phyloP scores from a whole-genome alignment of 192 early-diverging fungal species.

The Backusella parvicylindrica region DNA sequence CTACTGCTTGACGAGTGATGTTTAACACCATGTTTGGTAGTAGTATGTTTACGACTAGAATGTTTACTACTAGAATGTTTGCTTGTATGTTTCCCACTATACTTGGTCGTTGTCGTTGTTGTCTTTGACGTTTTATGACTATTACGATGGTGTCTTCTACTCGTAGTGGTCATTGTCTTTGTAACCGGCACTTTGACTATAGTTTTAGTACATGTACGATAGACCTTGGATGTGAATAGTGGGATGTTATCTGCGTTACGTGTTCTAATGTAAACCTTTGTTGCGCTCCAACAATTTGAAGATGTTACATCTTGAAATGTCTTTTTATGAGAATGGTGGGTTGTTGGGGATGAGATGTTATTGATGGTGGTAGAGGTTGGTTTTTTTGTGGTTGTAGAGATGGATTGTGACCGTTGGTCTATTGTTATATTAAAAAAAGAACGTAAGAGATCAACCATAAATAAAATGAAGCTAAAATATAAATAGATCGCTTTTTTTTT shows the following conservation, averaged over 20 bases:
- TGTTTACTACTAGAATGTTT: not conserved
- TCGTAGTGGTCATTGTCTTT: not conserved
- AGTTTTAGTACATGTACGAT: not conserved
- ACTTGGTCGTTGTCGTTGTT: not conserved
- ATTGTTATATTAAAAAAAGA: not conserved
- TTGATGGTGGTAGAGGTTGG: not conserved
- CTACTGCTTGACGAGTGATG: not conserved
- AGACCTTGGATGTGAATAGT: not conserved
- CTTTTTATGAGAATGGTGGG: not conserved
- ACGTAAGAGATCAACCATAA: not conserved
- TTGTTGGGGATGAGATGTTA: not conserved
- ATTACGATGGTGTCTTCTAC: not conserved
- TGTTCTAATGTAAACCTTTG: not conserved
- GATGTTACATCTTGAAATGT: not conserved
- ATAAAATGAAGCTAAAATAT: not conserved
- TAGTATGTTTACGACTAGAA: not conserved
- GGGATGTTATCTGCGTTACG: not conserved
- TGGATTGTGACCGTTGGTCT: not conserved
- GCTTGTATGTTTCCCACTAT: not conserved
- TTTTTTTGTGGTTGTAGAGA: not conserved
- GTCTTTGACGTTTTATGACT: not conserved
- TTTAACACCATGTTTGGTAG: not conserved
- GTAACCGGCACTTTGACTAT: slow-evolving; percentile 4
- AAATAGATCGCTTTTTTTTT: not conserved
- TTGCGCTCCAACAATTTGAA: not conserved